Evolutionary conservation across 495 filamentous ascomycete species (phyloP).

Genomic region (Collariella sp.): DNA sequence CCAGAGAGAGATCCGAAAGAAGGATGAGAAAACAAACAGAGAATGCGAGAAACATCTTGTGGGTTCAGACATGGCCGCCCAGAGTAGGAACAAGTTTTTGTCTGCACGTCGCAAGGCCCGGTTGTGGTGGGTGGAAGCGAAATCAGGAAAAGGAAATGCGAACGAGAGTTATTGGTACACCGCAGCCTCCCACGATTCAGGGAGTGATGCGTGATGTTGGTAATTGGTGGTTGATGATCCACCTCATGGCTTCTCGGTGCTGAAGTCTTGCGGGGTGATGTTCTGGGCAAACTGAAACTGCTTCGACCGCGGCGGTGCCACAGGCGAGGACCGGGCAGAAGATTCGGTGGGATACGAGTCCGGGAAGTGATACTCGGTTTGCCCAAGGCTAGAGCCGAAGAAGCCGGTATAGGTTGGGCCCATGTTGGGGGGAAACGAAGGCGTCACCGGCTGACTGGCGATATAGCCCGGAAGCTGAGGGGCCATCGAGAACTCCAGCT

Average conservation of each 20-base stretch:
- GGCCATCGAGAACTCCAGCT: constrained; percentile 32
- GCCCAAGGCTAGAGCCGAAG: constrained; percentile 22
- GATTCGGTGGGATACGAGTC: constrained; percentile 35
- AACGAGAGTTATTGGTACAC: constrained; percentile 5
- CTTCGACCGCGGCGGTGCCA: constrained; percentile 30
- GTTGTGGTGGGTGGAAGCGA: neutral
- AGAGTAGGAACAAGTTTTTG: neutral
- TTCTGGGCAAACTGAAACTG: constrained; percentile 45
- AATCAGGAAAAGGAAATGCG: neutral
- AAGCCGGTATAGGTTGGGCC: constrained; percentile 29
- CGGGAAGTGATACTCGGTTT: constrained; percentile 36
- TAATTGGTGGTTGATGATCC: neutral
- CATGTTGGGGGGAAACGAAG: constrained; percentile 33
- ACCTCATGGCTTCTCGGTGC: constrained; percentile 16
- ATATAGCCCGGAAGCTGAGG: constrained; percentile 34
- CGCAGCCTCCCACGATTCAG: neutral
- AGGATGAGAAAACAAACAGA: neutral
- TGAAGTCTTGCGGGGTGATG: constrained; percentile 41
- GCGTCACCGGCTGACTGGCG: constrained; percentile 37
- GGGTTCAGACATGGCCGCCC: neutral
- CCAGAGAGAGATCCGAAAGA: neutral
- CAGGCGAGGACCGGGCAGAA: constrained; percentile 35
- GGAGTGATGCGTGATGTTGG: neutral
- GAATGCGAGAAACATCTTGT: neutral
- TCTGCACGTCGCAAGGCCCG: neutral